Base-by-base conservation (phyloP, 2,329 filamentous ascomycete species). In the Calonectria pauciramosa region DNA sequence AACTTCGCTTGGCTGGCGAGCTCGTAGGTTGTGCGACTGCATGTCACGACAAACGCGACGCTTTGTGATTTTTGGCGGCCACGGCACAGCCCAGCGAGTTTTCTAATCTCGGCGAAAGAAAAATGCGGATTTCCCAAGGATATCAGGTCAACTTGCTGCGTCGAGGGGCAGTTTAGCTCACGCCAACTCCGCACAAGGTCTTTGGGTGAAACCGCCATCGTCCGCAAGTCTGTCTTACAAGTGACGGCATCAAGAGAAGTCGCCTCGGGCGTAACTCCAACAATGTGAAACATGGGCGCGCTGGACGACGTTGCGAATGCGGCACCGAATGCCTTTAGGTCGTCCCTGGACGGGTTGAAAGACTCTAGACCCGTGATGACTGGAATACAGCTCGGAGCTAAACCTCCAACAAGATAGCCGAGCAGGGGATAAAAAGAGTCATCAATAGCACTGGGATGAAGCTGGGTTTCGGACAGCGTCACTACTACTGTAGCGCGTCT, bases 211-310 rank as follows among this genome's bases (percentile, higher is more conserved):
- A 79, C 20, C 5, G 78, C 30, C 4, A 71, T 28, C 20, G 1
- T 8, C 14, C 41, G 16, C 18, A 44, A 44, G 20, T 44, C 41
- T 44, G 18, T 13, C 2, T 44, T n/a, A 1, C 1, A 8, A 44
- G 32, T 8, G 0, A 76, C 65, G 13, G 68, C 18, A 68, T 34
- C 47, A 1, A 80, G 60, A 0, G 26, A 71, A 3, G 52, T 49
- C n/a, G 78, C 78, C 23, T 80, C 78, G 14, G 78, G 78, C 0
- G 78, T 80, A 3, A 77, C 26, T 1, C 70, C 68, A 4, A 74
- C 69, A 4, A 80, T 80, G 14, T 80, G 78, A 34, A 80, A 80
- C 78, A 79, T 77, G 3, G 78, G 77, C 0, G 78, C 79, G 3
- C 77, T 74, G 0, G 79, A 78, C 26, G 68, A 67, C 0, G 78